A percentile compares a stretch with the other conserved stretches of the same genome.
phyloP scores from a whole-genome alignment of 805 yeast species.

The Nakazawaea peltata region DNA sequence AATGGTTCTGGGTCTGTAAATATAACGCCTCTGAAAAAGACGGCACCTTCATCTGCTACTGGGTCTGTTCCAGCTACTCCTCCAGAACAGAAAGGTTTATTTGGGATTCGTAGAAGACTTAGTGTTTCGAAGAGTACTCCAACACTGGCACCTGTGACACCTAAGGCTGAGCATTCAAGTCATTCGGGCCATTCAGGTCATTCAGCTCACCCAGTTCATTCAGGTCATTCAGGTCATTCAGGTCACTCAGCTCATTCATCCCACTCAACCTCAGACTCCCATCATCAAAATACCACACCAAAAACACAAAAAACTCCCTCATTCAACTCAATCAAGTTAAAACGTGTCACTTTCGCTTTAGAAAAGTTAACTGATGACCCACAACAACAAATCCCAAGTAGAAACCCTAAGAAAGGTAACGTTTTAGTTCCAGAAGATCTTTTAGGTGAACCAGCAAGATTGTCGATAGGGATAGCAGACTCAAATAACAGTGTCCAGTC shows the following conservation, averaged over 20 bases:
- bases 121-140: slow-evolving; percentile 9
- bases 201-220: too few species aligned
- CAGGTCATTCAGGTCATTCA: too few species aligned
- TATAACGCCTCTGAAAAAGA: too few species aligned
- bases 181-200: too few species aligned
- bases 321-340: slow-evolving; percentile 25
- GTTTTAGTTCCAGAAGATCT: slow-evolving; percentile 61
- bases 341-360: slow-evolving; percentile 44
- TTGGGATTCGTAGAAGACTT: slow-evolving; percentile 13
- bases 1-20: too few species aligned
- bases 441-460: slow-evolving; percentile 50
- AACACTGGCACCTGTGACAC: background rate
- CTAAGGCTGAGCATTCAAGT: background rate
- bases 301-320: slow-evolving; percentile 11
- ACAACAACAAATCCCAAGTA: slow-evolving; percentile 54
- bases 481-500: slow-evolving; percentile 24
- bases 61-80: slow-evolving; percentile 6
- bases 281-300: too few species aligned
- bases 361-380: slow-evolving; percentile 43
- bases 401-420: slow-evolving; percentile 46
- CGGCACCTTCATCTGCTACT: background rate
- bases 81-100: slow-evolving; percentile 12
- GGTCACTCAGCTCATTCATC: too few species aligned
- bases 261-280: too few species aligned
- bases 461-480: slow-evolving; percentile 62